Percentiles rank a stretch among this genome's conserved stretches.
These are phyloP conservation scores for Fraxinus sp. DNA, from an alignment of 305 asterid genomes.

Conservation along the genomic window DNA sequence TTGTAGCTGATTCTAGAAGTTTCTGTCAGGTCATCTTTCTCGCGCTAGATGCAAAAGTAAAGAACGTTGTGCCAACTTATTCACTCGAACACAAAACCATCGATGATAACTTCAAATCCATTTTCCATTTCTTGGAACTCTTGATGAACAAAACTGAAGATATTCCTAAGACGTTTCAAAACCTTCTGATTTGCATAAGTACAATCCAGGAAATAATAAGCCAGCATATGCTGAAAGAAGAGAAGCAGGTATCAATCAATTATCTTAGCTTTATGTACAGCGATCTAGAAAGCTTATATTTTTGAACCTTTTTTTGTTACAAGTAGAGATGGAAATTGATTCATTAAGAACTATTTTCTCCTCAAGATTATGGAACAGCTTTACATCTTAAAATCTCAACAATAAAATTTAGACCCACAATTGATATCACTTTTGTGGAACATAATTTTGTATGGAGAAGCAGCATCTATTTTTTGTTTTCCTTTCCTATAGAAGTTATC, in stretches of 20 bases:
- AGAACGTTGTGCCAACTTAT: slow-evolving; percentile 66
- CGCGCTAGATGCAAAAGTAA: slow-evolving; percentile 65
- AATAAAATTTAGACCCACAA: background rate
- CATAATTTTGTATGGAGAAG: background rate
- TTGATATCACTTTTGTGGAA: background rate
- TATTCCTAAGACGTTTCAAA: slow-evolving; percentile 45
- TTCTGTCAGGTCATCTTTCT: slow-evolving; percentile 75
- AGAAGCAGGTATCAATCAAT: slow-evolving; percentile 60
- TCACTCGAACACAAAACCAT: slow-evolving; percentile 66
- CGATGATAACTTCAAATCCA: slow-evolving; percentile 50
- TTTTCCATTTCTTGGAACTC: slow-evolving; percentile 56
- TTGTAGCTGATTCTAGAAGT: slow-evolving; percentile 4
- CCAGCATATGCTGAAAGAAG: slow-evolving; percentile 91
- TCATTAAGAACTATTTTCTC: background rate
- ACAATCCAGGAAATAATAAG: slow-evolving; percentile 56
- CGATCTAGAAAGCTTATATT: background rate
- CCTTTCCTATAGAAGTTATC: background rate
- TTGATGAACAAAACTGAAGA: slow-evolving; percentile 47
- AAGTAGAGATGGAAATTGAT: background rate
- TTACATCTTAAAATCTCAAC: background rate
- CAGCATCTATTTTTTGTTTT: background rate
- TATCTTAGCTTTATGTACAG: slow-evolving; percentile 1
- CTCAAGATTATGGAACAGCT: background rate
- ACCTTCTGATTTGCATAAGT: slow-evolving; percentile 57
- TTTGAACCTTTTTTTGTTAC: background rate